Evolutionary conservation across 208 protist genomes (phyloP), one percentile per base, ranked within the genome.

Genomic region (Trypanosoma theileri): DNA sequence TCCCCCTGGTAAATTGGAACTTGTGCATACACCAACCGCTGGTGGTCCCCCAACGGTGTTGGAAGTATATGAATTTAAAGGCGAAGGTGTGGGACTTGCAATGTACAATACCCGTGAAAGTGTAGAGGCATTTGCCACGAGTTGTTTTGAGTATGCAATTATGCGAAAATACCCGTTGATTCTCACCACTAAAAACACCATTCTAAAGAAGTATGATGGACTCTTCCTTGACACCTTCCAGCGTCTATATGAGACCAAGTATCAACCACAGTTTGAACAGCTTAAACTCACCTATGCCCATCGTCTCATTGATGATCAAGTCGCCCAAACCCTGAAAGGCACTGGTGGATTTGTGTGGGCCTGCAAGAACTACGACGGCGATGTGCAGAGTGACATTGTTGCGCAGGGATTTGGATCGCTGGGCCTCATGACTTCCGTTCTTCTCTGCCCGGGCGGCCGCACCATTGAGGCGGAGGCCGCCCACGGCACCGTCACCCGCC

Each of bases 351-450:
- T 98, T 69, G 95, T 99, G 41, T 99, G 97, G 97, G 98, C 98
- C 12, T 99, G 98, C 84, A 99, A 99, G 86, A 99, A 99, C 87
- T 99, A 99, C 82, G 98, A 99, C 73, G 98, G 98, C 28, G 98
- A 99, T 75, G 98, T 99, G 42, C 97, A 99, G 86, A 98, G 93
- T 46, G 98, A 99, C 75, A 94, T 97, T 28, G 96, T 98, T n/a
- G 97, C 97, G 28, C 92, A 98, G 86, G 97, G 97, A 56, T 99
- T 92, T 67, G 98, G 98, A 65, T 98, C 96, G 10, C 86, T 99
- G 9, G 98, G 98, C 53, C 82, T 99, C 42, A 99, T 99, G 98
- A 99, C 98, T 6, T 98, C 93, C 14, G 97, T 99, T 14, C 84
- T 99, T n/a, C 71, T 99, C 35, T 96, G 86, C 80, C 97, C 97